Evolutionary conservation across 169 alveolate genomes (phyloP), one percentile per base, ranked within the genome.

Genomic region (Toxoplasma gondii): DNA sequence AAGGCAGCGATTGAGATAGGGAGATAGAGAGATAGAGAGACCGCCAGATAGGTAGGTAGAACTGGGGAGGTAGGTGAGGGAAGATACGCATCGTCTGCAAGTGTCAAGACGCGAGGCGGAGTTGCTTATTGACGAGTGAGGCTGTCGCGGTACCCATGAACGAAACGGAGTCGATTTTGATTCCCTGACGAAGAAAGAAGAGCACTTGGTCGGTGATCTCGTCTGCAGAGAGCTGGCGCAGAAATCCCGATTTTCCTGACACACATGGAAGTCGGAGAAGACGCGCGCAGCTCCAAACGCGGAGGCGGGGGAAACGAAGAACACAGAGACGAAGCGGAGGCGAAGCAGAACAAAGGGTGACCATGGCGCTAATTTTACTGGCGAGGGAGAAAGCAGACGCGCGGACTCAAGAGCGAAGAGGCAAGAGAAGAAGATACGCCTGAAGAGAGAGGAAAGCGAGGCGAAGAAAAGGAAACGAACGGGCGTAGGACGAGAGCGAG

Each of bases 121-220:
- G n/a, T n/a, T n/a, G n/a, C n/a, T n/a, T n/a, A n/a, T n/a, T n/a
- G n/a, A n/a, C n/a, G n/a, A n/a, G n/a, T n/a, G n/a, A n/a, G n/a
- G n/a, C n/a, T n/a, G n/a, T n/a, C n/a, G n/a, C n/a, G n/a, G n/a
- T 96, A 93, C 99, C 99, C 98, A 97, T 97, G 95, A 98, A 97
- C n/a, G 98, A 97, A 16, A 98, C 95, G 86, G 97, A 96, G 94
- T 96, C 98, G 36, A 97, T 93, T 84, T 96, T 88, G 81, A 96
- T 96, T 1, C 98, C 97, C 83, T 92, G 92, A n/a, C 96, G 96
- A 92, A 96, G 97, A 90, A 97, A 97, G 91, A 96, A 98, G 22
- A 93, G 95, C 74, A 93, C 96, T 83, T 98, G 99, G 83, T 97
- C 99, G 53, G 98, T 96, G 43, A 98, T 96, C 94, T 98, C 99